These are phyloP conservation scores for Fusarium napiforme DNA, from an alignment of 2,329 filamentous ascomycete genomes.

Conservation along the genomic window DNA sequence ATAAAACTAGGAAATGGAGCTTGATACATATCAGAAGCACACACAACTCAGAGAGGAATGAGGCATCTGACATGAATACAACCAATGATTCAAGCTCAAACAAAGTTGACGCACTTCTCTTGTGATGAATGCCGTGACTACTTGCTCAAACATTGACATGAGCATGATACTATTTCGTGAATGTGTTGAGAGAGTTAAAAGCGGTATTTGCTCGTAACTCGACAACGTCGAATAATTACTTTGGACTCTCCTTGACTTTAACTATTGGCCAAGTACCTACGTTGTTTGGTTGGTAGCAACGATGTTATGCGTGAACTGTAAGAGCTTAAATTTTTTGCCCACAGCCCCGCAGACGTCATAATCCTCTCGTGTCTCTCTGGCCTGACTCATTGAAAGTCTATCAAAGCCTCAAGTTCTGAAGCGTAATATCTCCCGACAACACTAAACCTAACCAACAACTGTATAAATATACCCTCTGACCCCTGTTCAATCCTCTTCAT, in stretches of 20 bases:
- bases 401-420: background rate
- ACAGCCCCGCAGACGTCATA: slow-evolving; percentile 9
- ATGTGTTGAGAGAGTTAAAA: background rate
- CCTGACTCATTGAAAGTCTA: background rate
- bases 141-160: background rate
- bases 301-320: background rate
- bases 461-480: background rate
- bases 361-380: background rate
- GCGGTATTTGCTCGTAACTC: background rate
- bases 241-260: background rate
- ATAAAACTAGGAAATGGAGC: slow-evolving; percentile 30
- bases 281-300: background rate
- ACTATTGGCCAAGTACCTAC: background rate
- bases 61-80: slow-evolving; percentile 27
- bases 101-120: background rate
- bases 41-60: background rate
- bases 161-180: background rate
- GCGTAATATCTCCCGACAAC: background rate
- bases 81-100: slow-evolving; percentile 27
- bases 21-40: slow-evolving; percentile 19
- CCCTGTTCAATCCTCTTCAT: background rate
- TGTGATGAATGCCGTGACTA: background rate
- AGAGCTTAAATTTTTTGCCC: background rate
- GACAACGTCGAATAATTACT: background rate
- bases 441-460: background rate